Conservation (phyloP, 352 stramenopile species). For the Pythium graminicola region DNA sequence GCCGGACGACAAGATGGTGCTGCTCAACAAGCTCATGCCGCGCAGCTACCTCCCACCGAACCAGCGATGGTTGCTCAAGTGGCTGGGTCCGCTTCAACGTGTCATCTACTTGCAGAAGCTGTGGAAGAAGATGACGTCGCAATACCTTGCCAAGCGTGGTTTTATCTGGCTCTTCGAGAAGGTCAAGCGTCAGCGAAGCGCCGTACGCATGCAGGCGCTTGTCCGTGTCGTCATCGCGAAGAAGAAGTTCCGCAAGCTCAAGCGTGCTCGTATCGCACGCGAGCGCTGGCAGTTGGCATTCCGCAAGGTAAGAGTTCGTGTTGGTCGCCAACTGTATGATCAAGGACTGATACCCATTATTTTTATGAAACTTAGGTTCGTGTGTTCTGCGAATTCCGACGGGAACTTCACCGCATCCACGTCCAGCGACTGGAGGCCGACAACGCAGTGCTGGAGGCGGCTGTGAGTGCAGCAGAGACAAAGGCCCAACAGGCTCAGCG, state of each 20-base stretch:
- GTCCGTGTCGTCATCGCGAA: slow-evolving; percentile 62
- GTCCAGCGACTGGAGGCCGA: slow-evolving; percentile 65
- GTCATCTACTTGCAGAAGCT: slow-evolving; percentile 84
- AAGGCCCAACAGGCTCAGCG: slow-evolving; percentile 35
- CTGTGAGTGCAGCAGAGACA: slow-evolving; percentile 34
- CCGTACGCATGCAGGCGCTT: slow-evolving; percentile 56
- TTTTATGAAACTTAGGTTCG: slow-evolving; percentile 23
- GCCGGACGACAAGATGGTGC: slow-evolving; percentile 79
- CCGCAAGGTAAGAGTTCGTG: slow-evolving; percentile 38
- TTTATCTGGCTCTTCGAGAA: slow-evolving; percentile 75
- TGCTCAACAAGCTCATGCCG: slow-evolving; percentile 68
- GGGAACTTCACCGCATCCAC: slow-evolving; percentile 61
- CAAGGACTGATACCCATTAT: background rate
- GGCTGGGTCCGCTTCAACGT: slow-evolving; percentile 69
- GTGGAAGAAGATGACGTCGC: slow-evolving; percentile 71
- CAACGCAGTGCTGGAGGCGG: slow-evolving; percentile 39
- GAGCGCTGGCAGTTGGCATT: slow-evolving; percentile 58
- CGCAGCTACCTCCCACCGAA: slow-evolving; percentile 51
- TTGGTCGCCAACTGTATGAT: background rate
- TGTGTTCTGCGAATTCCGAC: slow-evolving; percentile 47
- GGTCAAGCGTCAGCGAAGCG: slow-evolving; percentile 56
- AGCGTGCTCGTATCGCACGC: slow-evolving; percentile 58
- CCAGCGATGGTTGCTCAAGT: slow-evolving; percentile 81
- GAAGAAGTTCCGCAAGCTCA: slow-evolving; percentile 52
- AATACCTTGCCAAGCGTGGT: slow-evolving; percentile 67